These are phyloP conservation scores for Scenedesmus sp. DNA, from an alignment of 163 green algal species.

Conservation along the genomic window DNA sequence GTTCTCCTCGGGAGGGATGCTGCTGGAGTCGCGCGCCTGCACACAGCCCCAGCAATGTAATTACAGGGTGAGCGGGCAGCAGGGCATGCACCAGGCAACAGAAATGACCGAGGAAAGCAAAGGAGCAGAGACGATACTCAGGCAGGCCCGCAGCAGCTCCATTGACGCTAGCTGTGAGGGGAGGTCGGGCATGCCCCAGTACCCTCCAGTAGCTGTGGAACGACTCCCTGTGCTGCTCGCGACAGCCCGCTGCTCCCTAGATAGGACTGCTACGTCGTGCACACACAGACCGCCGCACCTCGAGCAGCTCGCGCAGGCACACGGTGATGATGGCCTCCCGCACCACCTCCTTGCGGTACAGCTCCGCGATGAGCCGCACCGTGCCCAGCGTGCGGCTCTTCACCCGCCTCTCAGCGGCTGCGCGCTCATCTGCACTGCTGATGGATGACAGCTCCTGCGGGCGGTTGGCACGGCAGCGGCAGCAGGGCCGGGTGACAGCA, in stretches of 20 bases:
- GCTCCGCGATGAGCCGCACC: constrained; percentile 97
- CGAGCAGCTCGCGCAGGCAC: constrained; percentile 91
- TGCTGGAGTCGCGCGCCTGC: background rate
- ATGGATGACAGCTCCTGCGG: constrained; percentile 61
- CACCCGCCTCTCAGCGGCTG: constrained; percentile 77
- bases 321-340: constrained; percentile 94
- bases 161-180: background rate
- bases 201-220: background rate
- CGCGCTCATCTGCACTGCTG: constrained; percentile 67
- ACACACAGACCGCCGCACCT: background rate
- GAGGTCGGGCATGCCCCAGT: background rate
- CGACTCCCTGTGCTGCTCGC: background rate
- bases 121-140: background rate
- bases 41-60: background rate
- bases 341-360: constrained; percentile 97
- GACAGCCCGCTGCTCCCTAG: background rate
- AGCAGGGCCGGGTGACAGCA: background rate
- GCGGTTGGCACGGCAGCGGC: too few relatives aligned
- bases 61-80: background rate
- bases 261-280: too few relatives aligned
- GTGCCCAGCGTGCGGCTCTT: constrained; percentile 97
- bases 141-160: too few relatives aligned
- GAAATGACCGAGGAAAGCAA: background rate
- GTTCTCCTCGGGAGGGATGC: constrained; percentile 71
- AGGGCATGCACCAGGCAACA: background rate